Evolutionary conservation across 108 stramenopile species (phyloP), one percentile per base, ranked within the genome.

Genomic region (Seminavis robusta): DNA sequence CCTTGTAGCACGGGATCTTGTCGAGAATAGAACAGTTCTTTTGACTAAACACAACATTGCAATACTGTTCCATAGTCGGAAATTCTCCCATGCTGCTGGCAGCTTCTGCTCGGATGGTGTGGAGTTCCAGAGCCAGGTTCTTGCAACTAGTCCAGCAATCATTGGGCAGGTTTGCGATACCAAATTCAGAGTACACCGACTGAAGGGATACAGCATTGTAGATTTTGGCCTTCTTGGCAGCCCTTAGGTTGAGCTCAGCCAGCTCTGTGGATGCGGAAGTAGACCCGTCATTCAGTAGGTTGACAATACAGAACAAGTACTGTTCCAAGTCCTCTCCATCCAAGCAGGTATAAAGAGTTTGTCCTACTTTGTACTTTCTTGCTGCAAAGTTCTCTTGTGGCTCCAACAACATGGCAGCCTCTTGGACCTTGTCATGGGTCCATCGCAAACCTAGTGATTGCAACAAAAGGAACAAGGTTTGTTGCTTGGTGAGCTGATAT

Each of bases 221-320:
- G 6, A 11, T 7, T 27, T 21, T 54, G 33, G 52, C 52, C 16
- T 54, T 34, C 37, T 23, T 5, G 5, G 25, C 23, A 17, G 52
- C 52, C 24, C 6, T 5, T 8, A 6, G 29, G 21, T 54, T 38
- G 15, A 54, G 19, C 37, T 30, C 11, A 25, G 48, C 48, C 48
- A 49, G 8, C 4, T 4, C 48, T 9, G 29, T 23, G 15, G 26
- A n/a, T 10, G 23, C 23, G 7, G 10, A n/a, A 8, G 23, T 27
- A n/a, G n/a, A n/a, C 29, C 23, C 48, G 24, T 26, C 48, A 15
- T 54, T 54, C 39, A 54, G 7, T 5, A 54, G 19, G 8, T 54
- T 54, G 13, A 54, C 52, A 17, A 54, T 34, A 9, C 34, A 19
- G 37, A 54, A 54, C 8, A 54, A 37, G 11, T n/a, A 15, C 4